These are phyloP conservation scores for Ogataea philodendri DNA, from an alignment of 805 yeast species.

Conservation along the genomic window DNA sequence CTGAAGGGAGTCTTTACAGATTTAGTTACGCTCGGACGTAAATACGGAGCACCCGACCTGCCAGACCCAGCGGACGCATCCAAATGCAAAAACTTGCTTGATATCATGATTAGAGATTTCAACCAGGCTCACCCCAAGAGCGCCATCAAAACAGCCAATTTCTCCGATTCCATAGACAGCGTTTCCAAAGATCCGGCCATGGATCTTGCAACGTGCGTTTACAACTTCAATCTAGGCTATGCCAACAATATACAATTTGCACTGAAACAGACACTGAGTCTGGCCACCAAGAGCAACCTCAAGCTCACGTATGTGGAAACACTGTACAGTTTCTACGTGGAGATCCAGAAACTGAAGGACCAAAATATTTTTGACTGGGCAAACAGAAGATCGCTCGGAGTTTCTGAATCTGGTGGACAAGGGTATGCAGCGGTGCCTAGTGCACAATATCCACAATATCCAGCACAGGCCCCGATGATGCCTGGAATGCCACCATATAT, in stretches of 20 bases:
- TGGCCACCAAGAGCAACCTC: constrained; percentile 16
- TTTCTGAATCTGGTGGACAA: constrained; percentile 1
- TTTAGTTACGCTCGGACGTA: constrained; percentile 23
- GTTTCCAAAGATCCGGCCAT: constrained; percentile 8
- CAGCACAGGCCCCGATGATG: constrained; percentile 6
- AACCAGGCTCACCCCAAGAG: constrained; percentile 23
- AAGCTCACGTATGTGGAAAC: constrained; percentile 24
- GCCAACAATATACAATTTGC: constrained; percentile 21
- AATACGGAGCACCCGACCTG: constrained; percentile 27
- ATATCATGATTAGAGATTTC: constrained; percentile 22
- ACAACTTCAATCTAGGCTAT: constrained; percentile 22
- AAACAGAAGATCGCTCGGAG: constrained; percentile 5
- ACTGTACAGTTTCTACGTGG: constrained; percentile 23
- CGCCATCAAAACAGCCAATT: constrained; percentile 13
- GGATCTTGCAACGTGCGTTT: constrained; percentile 20
- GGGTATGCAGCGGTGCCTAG: constrained; percentile 1
- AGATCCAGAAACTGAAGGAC: constrained; percentile 18
- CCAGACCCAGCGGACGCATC: constrained; percentile 23
- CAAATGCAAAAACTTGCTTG: constrained; percentile 17
- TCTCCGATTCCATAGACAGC: constrained; percentile 5
- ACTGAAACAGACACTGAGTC: constrained; percentile 20
- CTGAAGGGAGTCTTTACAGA: constrained; percentile 26
- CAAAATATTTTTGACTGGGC: constrained; percentile 25
- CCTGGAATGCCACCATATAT: constrained; percentile 5
- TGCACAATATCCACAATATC: constrained; percentile 10